These are phyloP conservation scores for Ophiostoma australiae DNA, from an alignment of 2,329 filamentous ascomycete genomes.

Conservation along the genomic window DNA sequence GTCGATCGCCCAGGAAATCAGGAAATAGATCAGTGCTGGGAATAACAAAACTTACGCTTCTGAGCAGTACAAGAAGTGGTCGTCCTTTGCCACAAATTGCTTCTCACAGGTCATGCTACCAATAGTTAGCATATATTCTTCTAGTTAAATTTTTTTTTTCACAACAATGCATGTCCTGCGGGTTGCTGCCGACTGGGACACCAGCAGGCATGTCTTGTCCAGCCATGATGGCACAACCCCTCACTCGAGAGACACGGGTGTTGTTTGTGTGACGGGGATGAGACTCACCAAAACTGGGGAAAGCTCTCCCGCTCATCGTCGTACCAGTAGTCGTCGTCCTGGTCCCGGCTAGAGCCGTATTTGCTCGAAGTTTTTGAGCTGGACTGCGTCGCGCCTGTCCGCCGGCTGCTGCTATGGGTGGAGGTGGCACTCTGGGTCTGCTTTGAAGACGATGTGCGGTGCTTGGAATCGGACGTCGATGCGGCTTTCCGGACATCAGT, in stretches of 20 bases:
- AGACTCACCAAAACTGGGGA: conserved; percentile 56
- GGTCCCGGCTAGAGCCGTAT: neutral
- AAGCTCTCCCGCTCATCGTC: conserved; percentile 60
- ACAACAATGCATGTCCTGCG: neutral
- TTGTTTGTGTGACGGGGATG: neutral
- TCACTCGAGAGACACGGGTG: conserved; percentile 20
- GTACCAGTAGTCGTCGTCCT: conserved; percentile 39
- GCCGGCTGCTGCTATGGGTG: conserved; percentile 35
- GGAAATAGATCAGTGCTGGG: neutral
- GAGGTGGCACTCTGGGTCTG: conserved; percentile 35
- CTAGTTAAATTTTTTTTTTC: no score
- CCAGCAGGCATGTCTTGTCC: neutral
- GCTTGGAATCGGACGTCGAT: conserved; percentile 36
- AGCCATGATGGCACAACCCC: conserved; percentile 9
- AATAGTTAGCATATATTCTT: conserved; percentile 9
- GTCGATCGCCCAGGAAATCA: neutral
- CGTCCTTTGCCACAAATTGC: conserved; percentile 57
- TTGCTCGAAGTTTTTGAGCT: conserved; percentile 42
- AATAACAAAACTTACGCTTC: conserved; percentile 49
- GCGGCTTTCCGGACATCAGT: conserved; percentile 53
- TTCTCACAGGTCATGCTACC: conserved; percentile 62
- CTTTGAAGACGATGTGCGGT: conserved; percentile 33
- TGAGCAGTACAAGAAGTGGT: conserved; percentile 58
- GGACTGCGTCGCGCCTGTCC: conserved; percentile 30
- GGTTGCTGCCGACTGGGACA: neutral